Evolutionary conservation across 257 asterid species (phyloP), one percentile per base, ranked within the genome.

Genomic region (Echites panduratus): DNA sequence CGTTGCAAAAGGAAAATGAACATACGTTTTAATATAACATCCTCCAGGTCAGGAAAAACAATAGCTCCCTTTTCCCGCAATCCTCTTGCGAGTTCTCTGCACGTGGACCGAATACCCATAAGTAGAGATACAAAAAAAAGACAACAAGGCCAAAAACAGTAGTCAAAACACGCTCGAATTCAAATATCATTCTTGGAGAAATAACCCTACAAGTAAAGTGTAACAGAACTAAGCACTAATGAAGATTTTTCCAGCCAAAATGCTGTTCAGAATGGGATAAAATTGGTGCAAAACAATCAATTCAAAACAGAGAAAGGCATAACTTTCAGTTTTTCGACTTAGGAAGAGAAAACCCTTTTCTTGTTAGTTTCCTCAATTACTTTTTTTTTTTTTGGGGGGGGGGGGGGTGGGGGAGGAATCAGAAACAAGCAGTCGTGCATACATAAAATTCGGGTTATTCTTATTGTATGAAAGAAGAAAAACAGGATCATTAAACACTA

Each of bases 51-150:
- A 29, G 91, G 80, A 85, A 88, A 90, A 75, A 69, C 84, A 44
- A 88, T 75, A 52, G 72, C 78, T 35, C 92, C 96, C 81, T 83
- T 87, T 32, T 89, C 88, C 26, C 87, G 89, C 86, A 89, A 74
- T 71, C 87, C 96, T 77, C 82, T 83, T 7, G 94, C 97, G 70
- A 91, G 96, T 78, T 93, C 97, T 86, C 98, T 91, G 94, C 73
- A 73, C 41, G 50, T 10, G 38, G 48, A 57, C 38, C 77, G 40
- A 32, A 73, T 43, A 2, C 48, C 53, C 24, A 53, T 48, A 35
- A 32, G 40, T 24, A 35, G 20, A 26, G 14, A 56, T 16, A 47
- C 3, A 4, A 13, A 59, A 73, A 49, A 26, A 27, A 73, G 29
- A 38, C 35, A 40, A 22, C 52, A 47, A 64, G 11, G 19, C 19